Evolutionary conservation across 2,329 filamentous ascomycete genomes (phyloP).

Genomic region (Colletotrichum sp.): DNA sequence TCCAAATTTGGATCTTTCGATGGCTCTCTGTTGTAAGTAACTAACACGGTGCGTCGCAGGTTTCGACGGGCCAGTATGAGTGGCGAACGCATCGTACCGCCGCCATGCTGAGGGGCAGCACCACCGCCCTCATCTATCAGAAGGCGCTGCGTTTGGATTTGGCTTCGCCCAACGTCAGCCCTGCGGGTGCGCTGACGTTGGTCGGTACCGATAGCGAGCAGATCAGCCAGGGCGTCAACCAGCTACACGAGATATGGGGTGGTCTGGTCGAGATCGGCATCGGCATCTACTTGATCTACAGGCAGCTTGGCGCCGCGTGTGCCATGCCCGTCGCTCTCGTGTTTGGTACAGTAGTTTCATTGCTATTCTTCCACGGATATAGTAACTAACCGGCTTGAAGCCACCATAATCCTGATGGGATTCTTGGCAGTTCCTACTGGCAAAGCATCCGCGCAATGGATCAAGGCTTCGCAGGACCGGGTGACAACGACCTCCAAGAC

Average conservation of each 20-base stretch:
- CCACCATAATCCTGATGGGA: conserved; percentile 38
- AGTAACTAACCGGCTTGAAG: conserved; percentile 2
- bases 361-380: neutral
- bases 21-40: neutral
- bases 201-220: conserved; percentile 31
- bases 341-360: conserved; percentile 37
- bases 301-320: conserved; percentile 45
- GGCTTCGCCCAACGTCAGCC: conserved; percentile 22
- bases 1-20: neutral
- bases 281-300: conserved; percentile 29
- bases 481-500: conserved; percentile 52
- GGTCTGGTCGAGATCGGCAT: conserved; percentile 29
- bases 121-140: conserved; percentile 29
- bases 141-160: conserved; percentile 26
- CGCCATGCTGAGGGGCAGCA: conserved; percentile 29
- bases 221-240: conserved; percentile 25
- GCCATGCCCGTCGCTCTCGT: conserved; percentile 48
- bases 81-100: conserved; percentile 26
- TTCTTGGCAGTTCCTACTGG: conserved; percentile 25
- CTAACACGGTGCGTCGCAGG: conserved; percentile 1
- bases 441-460: conserved; percentile 49
- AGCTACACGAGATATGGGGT: conserved; percentile 26
- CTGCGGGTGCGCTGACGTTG: conserved; percentile 28
- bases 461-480: conserved; percentile 52
- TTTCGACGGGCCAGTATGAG: conserved; percentile 27